Conservation (phyloP, 1,284 basidiomycete species). For the Cutaneotrichosporon dermatis region DNA sequence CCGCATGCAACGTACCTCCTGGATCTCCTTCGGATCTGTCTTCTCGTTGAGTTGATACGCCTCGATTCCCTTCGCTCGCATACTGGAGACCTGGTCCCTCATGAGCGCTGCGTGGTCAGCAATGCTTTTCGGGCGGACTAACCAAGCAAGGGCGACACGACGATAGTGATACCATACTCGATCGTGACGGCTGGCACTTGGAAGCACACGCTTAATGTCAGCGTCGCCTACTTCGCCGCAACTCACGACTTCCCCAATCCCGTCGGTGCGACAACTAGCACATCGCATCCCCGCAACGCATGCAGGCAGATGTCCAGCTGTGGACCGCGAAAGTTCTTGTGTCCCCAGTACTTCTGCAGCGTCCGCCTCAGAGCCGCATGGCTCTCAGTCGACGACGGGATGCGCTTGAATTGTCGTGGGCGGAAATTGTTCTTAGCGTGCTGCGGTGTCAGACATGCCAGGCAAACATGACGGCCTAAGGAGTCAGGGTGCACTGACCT, state of each 20-base stretch:
- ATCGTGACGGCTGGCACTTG: slow-evolving; percentile 74
- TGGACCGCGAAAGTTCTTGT: slow-evolving; percentile 64
- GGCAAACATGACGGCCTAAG: too few relatives aligned
- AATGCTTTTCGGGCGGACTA: slow-evolving; percentile 19
- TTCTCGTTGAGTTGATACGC: slow-evolving; percentile 68
- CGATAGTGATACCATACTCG: slow-evolving; percentile 67
- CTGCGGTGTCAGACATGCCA: slow-evolving; percentile 6
- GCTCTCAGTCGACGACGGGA: slow-evolving; percentile 41
- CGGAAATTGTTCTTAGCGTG: slow-evolving; percentile 33
- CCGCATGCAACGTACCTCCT: slow-evolving; percentile 50
- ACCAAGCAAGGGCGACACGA: slow-evolving; percentile 75
- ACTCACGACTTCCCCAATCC: slow-evolving; percentile 75
- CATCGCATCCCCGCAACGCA: slow-evolving; percentile 62
- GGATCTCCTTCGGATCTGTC: slow-evolving; percentile 55
- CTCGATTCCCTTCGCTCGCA: slow-evolving; percentile 58
- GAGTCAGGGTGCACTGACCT: slow-evolving; percentile 11
- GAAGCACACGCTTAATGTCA: slow-evolving; percentile 62
- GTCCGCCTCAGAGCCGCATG: slow-evolving; percentile 28
- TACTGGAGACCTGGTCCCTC: slow-evolving; percentile 69
- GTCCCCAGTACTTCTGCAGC: slow-evolving; percentile 56
- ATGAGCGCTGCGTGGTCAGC: slow-evolving; percentile 60
- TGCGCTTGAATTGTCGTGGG: slow-evolving; percentile 33
- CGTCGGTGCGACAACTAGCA: slow-evolving; percentile 80
- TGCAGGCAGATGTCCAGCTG: slow-evolving; percentile 70
- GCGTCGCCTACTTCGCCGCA: too few relatives aligned